Evolutionary conservation across 2,329 filamentous ascomycete species (phyloP), one percentile per base, ranked within the genome.

Genomic region (Ophiocordyceps sinensis): DNA sequence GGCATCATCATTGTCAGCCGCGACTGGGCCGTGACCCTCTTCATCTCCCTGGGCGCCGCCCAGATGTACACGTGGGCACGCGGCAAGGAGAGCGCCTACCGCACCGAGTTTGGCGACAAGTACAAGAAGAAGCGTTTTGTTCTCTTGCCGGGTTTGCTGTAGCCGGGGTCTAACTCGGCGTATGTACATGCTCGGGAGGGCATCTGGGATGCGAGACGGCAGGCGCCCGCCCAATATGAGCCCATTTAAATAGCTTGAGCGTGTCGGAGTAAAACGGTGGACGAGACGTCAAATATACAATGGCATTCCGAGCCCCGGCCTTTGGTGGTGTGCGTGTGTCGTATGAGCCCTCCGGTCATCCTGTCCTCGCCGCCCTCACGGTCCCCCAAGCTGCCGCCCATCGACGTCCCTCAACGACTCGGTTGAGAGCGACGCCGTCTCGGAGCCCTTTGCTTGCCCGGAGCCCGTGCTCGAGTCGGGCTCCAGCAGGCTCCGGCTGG

Each of bases 81-180:
- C 63, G 89, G 86, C 70, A 96, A 95, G 74, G 91, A 98, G 72
- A 76, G 70, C 56, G 78, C 85, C 43, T 91, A 95, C 60, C 78
- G 91, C 53, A 82, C 82, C 61, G 85, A 94, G 60, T 94, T 96
- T 62, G 84, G 84, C 34, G 83, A 88, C 59, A 84, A 81, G 64
- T 98, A 98, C 67, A 88, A 89, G 79, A 88, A 82, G 70, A 96
- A 98, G 85, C 77, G 77, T 55, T 89, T 72, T 56, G 78, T 76
- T 45, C 82, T 94, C 64, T 62, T 95, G 44, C 86, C 91, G 3
- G 84, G 84, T 3, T 65, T 94, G 39, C 72, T 81, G 57, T 91
- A 66, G 64, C 40, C n/a, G 21, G 17, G 10, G 4, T 14, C 15
- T 4, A 4, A 23, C 17, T n/a, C 17, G 32, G 17, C 7, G 17